Percentiles rank a stretch among this genome's conserved stretches.
phyloP scores from a whole-genome alignment of 2,329 filamentous ascomycete genomes.

The Leptographium radiaticola region DNA sequence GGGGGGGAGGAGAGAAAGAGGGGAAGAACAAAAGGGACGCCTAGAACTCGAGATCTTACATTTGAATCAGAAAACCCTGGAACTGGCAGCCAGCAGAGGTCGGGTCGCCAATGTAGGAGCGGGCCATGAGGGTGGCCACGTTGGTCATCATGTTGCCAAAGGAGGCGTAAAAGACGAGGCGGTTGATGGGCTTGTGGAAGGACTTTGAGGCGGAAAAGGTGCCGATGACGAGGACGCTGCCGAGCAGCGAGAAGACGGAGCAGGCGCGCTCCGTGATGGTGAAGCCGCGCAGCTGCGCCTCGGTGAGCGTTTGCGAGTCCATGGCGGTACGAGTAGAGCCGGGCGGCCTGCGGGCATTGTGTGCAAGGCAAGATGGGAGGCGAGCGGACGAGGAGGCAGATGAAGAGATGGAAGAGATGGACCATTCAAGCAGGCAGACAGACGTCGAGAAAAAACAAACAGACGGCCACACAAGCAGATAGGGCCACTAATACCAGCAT shows the following conservation, averaged over 20 bases:
- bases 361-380: not conserved
- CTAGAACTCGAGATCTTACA: too few relatives aligned
- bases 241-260: slow-evolving; percentile 58
- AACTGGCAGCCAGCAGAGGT: slow-evolving; percentile 49
- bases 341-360: too few relatives aligned
- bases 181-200: slow-evolving; percentile 80
- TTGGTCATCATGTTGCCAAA: slow-evolving; percentile 72
- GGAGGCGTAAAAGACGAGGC: slow-evolving; percentile 71
- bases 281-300: slow-evolving; percentile 38
- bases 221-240: slow-evolving; percentile 56
- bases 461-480: too few relatives aligned
- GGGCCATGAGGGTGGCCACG: slow-evolving; percentile 61
- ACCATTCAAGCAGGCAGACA: too few relatives aligned
- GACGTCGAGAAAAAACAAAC: too few relatives aligned
- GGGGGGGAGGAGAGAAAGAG: not conserved
- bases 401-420: too few relatives aligned
- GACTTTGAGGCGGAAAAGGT: slow-evolving; percentile 55
- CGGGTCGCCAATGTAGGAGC: slow-evolving; percentile 38
- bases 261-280: slow-evolving; percentile 52
- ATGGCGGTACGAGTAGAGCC: slow-evolving; percentile 2
- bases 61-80: slow-evolving; percentile 70
- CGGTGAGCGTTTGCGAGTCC: slow-evolving; percentile 5
- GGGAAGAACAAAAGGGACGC: too few relatives aligned
- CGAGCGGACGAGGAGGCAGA: too few relatives aligned
- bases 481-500: too few relatives aligned